Evolutionary conservation across 1,139 yeast species (phyloP).

Genomic region (Sugiyamaella pinicola): DNA sequence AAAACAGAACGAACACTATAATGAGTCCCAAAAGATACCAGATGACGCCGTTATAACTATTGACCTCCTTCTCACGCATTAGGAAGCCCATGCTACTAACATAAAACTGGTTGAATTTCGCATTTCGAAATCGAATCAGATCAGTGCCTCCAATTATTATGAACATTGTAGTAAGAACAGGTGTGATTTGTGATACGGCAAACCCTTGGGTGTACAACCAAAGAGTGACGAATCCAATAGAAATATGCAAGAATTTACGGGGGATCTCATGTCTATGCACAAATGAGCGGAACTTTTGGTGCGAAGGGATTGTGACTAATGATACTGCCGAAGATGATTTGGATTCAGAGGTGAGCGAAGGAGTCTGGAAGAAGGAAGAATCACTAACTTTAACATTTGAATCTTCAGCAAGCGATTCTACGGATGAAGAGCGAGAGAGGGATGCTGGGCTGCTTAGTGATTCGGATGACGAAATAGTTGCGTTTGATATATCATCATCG

Average conservation of each 20-base stretch:
- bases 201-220: constrained; percentile 69
- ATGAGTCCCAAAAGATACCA: constrained; percentile 82
- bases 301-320: constrained; percentile 37
- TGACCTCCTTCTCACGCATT: constrained; percentile 79
- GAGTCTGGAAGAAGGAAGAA: background rate
- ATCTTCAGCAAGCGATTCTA: constrained; percentile 10
- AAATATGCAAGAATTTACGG: constrained; percentile 81
- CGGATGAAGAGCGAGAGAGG: constrained; percentile 12
- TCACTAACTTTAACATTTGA: background rate
- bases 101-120: constrained; percentile 62
- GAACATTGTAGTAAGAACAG: constrained; percentile 55
- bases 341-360: constrained; percentile 34
- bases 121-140: constrained; percentile 62
- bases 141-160: constrained; percentile 64
- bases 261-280: constrained; percentile 83
- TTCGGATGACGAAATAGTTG: constrained; percentile 12
- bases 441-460: background rate
- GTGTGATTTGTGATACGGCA: constrained; percentile 57
- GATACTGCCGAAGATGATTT: constrained; percentile 20
- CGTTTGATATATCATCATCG: constrained; percentile 6
- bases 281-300: constrained; percentile 51
- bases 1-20: constrained; percentile 65
- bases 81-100: constrained; percentile 71
- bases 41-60: constrained; percentile 73
- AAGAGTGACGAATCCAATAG: constrained; percentile 80